phyloP scores from a whole-genome alignment of 1,284 basidiomycete species.

The Pterulicium gracile region DNA sequence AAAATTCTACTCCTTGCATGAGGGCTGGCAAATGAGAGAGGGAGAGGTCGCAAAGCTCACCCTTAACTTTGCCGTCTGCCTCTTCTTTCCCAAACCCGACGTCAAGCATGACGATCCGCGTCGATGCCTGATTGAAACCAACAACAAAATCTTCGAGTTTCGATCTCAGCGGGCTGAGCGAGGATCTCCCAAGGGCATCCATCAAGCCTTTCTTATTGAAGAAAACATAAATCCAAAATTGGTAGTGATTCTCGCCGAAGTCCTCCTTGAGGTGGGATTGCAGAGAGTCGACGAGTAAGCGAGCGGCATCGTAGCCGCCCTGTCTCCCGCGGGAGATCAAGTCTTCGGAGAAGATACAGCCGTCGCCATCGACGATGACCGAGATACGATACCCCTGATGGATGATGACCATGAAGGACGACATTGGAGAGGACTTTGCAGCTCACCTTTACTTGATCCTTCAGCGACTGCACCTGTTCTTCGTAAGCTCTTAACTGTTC shows the following conservation, averaged over 20 bases:
- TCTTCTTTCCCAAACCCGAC: constrained; percentile 66
- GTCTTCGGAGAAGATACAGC: constrained; percentile 43
- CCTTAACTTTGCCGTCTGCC: constrained; percentile 64
- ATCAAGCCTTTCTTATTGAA: constrained; percentile 49
- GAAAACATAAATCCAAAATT: constrained; percentile 56
- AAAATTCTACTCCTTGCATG: constrained; percentile 31
- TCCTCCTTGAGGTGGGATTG: constrained; percentile 28
- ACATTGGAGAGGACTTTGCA: constrained; percentile 1
- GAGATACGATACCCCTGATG: constrained; percentile 38
- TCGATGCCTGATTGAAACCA: constrained; percentile 56
- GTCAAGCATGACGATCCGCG: constrained; percentile 58
- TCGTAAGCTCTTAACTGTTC: background rate
- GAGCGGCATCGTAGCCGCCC: constrained; percentile 47
- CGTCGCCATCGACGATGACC: constrained; percentile 58
- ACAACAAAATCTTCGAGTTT: constrained; percentile 51
- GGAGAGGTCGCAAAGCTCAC: constrained; percentile 21
- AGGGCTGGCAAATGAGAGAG: constrained; percentile 4
- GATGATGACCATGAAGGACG: constrained; percentile 1
- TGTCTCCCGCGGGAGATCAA: constrained; percentile 41
- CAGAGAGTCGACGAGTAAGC: constrained; percentile 38
- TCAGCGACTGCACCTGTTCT: constrained; percentile 11
- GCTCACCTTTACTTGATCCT: constrained; percentile 28
- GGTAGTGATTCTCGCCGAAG: constrained; percentile 31
- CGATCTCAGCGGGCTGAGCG: constrained; percentile 25
- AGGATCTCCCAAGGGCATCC: constrained; percentile 35